phyloP scores from a whole-genome alignment of 192 early-diverging fungal genomes.

The Podila epicladia region DNA sequence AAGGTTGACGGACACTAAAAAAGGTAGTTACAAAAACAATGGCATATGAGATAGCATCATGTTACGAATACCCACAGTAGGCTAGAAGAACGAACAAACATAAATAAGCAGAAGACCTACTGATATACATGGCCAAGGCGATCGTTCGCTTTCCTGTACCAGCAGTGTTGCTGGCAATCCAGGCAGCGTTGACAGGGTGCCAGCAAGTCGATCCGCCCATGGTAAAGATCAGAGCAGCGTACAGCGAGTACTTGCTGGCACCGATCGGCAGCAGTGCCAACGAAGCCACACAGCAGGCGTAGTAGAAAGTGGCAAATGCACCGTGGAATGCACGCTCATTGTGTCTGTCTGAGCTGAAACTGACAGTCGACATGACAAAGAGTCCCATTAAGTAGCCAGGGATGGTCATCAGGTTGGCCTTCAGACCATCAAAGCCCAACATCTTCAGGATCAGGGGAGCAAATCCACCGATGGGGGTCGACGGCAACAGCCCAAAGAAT shows the following conservation, averaged over 20 bases:
- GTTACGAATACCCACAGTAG: not conserved
- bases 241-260: slow-evolving; percentile 33
- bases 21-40: not conserved
- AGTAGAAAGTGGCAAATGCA: slow-evolving; percentile 28
- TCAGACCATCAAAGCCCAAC: slow-evolving; percentile 43
- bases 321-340: slow-evolving; percentile 42
- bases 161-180: slow-evolving; percentile 53
- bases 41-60: not conserved
- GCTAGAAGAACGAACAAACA: not conserved
- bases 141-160: slow-evolving; percentile 55
- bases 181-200: slow-evolving; percentile 52
- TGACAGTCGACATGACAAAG: slow-evolving; percentile 31
- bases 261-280: slow-evolving; percentile 30
- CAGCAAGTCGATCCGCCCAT: slow-evolving; percentile 44
- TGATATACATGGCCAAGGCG: slow-evolving; percentile 55
- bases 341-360: slow-evolving; percentile 31
- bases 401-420: slow-evolving; percentile 55
- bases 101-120: not conserved
- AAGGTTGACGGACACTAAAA: slow-evolving; percentile 45
- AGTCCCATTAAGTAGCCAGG: slow-evolving; percentile 43
- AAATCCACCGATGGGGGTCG: slow-evolving; percentile 34
- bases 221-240: slow-evolving; percentile 32
- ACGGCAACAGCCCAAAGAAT: slow-evolving; percentile 47
- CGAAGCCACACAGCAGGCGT: slow-evolving; percentile 23
- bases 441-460: slow-evolving; percentile 54